phyloP scores from a whole-genome alignment of 2,329 filamentous ascomycete species.

The Neurospora sp. region DNA sequence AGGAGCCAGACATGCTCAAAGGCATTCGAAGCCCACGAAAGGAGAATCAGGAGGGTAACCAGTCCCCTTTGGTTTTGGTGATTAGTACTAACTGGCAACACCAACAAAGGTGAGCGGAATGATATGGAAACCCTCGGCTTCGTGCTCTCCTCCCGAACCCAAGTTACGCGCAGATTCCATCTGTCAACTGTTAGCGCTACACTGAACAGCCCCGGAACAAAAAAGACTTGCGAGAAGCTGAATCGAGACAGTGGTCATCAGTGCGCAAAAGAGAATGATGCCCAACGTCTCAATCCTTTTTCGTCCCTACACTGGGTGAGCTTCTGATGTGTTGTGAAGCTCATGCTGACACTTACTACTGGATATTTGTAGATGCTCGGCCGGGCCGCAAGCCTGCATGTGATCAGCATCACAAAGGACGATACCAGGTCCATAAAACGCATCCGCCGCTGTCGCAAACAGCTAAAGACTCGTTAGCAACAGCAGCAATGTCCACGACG shows the following conservation, averaged over 20 bases:
- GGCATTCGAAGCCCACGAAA: conserved; percentile 51
- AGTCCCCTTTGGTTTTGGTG: neutral
- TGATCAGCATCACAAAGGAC: conserved; percentile 52
- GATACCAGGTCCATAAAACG: conserved; percentile 58
- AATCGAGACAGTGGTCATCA: conserved; percentile 58
- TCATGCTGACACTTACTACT: conserved; percentile 30
- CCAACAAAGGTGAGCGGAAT: conserved; percentile 46
- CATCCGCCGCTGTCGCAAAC: conserved; percentile 57
- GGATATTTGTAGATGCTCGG: conserved; percentile 55
- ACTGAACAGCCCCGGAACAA: rapidly evolving
- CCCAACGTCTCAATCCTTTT: conserved; percentile 55
- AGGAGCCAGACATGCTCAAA: conserved; percentile 53
- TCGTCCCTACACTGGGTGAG: conserved; percentile 33
- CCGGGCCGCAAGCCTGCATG: conserved; percentile 47
- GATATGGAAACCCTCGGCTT: conserved; percentile 36
- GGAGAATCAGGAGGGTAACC: conserved; percentile 43
- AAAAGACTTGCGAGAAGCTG: conserved; percentile 41
- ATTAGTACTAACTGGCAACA: conserved; percentile 35
- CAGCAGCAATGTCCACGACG: neutral
- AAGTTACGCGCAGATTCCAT: conserved; percentile 47
- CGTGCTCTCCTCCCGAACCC: conserved; percentile 28
- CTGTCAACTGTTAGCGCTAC: conserved; percentile 13
- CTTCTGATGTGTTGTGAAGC: neutral
- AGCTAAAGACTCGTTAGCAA: conserved; percentile 24
- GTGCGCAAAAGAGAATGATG: conserved; percentile 55